Conservation (phyloP, 495 filamentous ascomycete species). For the Penicillium parvum region DNA sequence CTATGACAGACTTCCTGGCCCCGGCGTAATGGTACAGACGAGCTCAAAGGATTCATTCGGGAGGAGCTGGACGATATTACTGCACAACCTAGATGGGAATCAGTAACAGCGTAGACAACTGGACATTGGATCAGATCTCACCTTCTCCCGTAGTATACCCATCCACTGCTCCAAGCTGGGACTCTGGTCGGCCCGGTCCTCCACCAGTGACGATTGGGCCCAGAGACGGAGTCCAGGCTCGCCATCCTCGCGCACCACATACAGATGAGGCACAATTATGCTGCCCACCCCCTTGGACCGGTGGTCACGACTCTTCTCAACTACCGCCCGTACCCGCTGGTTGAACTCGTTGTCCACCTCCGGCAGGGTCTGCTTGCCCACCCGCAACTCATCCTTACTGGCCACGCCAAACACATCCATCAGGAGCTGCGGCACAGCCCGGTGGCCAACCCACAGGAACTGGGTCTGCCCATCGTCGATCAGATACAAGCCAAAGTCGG, state of each 20-base stretch:
- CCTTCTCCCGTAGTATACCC: constrained; percentile 91
- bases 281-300: constrained; percentile 79
- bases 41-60: background rate
- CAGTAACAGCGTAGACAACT: background rate
- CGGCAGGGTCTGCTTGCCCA: constrained; percentile 83
- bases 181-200: constrained; percentile 91
- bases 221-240: constrained; percentile 93
- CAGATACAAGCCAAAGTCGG: constrained; percentile 93
- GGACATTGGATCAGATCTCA: constrained; percentile 45
- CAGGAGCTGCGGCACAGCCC: constrained; percentile 85
- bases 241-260: constrained; percentile 90
- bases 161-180: constrained; percentile 92
- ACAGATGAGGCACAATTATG: constrained; percentile 86
- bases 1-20: constrained; percentile 2
- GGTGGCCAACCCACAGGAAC: constrained; percentile 94
- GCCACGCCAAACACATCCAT: constrained; percentile 82
- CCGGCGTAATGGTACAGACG: constrained; percentile 21
- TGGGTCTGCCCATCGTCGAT: constrained; percentile 97
- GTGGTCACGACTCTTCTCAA: constrained; percentile 89
- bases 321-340: constrained; percentile 80
- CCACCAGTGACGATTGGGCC: constrained; percentile 93
- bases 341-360: constrained; percentile 94
- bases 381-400: constrained; percentile 75
- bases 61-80: constrained; percentile 8
- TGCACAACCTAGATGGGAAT: constrained; percentile 22